These are phyloP conservation scores for Nasturtium officinale DNA, from an alignment of 345 rosid species.

Conservation along the genomic window DNA sequence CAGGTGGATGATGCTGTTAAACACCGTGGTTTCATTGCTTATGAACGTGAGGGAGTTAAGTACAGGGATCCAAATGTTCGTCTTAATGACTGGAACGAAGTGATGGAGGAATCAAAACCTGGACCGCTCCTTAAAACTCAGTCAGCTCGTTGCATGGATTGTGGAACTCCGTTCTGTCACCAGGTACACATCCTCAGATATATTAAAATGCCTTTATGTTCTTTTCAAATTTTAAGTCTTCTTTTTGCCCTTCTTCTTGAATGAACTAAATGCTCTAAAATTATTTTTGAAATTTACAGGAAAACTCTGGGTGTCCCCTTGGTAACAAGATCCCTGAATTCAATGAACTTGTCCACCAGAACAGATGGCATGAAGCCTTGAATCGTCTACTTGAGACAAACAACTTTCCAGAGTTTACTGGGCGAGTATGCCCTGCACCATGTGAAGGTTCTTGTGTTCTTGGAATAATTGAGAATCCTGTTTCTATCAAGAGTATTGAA, in stretches of 20 bases:
- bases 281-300: conserved; percentile 50
- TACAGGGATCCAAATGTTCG: conserved; percentile 92
- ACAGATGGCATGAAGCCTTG: conserved; percentile 98
- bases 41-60: conserved; percentile 88
- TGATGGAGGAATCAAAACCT: conserved; percentile 78
- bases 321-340: conserved; percentile 99
- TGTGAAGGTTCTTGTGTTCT: conserved; percentile 99
- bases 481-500: conserved; percentile 91
- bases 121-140: conserved; percentile 88
- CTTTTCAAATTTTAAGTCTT: neutral
- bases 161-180: conserved; percentile 99
- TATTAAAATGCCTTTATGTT: neutral
- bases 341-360: conserved; percentile 94
- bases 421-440: conserved; percentile 99
- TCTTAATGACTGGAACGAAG: conserved; percentile 92
- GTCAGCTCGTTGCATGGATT: conserved; percentile 99
- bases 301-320: conserved; percentile 95
- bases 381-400: conserved; percentile 95
- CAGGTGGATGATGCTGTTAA: conserved; percentile 66
- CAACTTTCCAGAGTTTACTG: conserved; percentile 98
- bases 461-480: conserved; percentile 99
- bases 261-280: neutral
- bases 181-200: conserved; percentile 55
- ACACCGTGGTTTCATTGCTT: conserved; percentile 82
- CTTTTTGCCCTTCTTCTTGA: neutral